These are phyloP conservation scores for Lathyrus aphaca DNA, from an alignment of 306 rosid species.

Conservation along the genomic window DNA sequence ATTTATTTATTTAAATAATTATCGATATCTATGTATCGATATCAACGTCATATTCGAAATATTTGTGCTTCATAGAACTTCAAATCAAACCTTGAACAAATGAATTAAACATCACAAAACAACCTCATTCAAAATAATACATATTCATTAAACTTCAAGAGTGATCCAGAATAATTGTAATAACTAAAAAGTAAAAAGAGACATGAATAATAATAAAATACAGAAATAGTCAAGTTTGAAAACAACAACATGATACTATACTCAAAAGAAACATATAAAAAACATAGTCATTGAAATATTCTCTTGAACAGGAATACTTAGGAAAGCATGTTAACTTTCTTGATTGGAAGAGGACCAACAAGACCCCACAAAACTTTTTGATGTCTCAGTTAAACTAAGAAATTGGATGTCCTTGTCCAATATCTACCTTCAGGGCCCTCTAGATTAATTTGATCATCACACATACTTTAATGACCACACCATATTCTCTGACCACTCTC, in stretches of 20 bases:
- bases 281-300: constrained; percentile 44
- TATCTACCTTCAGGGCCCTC: constrained; percentile 41
- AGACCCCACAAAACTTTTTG: constrained; percentile 47
- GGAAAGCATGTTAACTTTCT: constrained; percentile 58
- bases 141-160: too few relatives aligned
- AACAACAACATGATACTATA: constrained; percentile 21
- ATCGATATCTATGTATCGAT: too few relatives aligned
- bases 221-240: constrained; percentile 8
- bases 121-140: too few relatives aligned
- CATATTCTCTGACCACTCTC: constrained; percentile 42
- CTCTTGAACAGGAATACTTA: constrained; percentile 39
- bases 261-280: not conserved
- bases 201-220: not conserved
- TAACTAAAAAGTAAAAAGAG: not conserved
- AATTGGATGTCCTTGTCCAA: constrained; percentile 56
- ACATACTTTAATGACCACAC: constrained; percentile 40
- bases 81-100: too few relatives aligned
- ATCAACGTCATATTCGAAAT: too few relatives aligned
- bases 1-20: too few relatives aligned
- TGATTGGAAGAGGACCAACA: constrained; percentile 54
- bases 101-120: too few relatives aligned
- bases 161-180: not conserved
- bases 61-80: too few relatives aligned
- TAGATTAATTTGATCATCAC: constrained; percentile 40
- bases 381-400: constrained; percentile 52